These are phyloP conservation scores for Mycena galopus DNA, from an alignment of 768 basidiomycete species.

Conservation along the genomic window DNA sequence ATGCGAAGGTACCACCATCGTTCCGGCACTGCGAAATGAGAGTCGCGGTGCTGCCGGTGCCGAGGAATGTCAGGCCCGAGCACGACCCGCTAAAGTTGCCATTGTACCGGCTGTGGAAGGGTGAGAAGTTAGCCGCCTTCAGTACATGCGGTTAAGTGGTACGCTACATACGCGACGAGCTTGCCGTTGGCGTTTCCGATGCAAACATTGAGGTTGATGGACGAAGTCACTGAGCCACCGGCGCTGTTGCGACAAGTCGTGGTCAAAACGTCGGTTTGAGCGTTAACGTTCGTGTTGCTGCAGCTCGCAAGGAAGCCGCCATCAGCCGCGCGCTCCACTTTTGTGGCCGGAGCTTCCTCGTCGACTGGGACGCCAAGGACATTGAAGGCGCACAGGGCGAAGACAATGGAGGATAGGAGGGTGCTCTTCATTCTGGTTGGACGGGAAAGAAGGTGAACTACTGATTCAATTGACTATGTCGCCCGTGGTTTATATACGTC, in stretches of 20 bases:
- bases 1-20: too few species aligned
- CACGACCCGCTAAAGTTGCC: constrained; percentile 4
- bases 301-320: neutral
- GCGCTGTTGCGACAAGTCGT: neutral
- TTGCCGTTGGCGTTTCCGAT: neutral
- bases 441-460: neutral
- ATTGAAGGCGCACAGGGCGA: neutral
- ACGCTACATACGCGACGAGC: neutral
- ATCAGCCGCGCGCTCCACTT: neutral
- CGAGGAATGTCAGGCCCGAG: neutral
- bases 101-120: neutral
- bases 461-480: neutral
- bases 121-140: neutral
- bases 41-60: too few species aligned
- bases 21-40: too few species aligned
- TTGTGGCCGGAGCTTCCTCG: neutral
- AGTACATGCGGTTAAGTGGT: neutral
- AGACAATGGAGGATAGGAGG: neutral
- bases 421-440: neutral
- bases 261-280: neutral
- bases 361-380: neutral
- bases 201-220: neutral
- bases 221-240: neutral
- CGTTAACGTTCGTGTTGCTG: neutral
- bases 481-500: neutral